Evolutionary conservation across 1,139 yeast species (phyloP), one percentile per base, ranked within the genome.

Genomic region (Hemisphaericaspora lyxosophila): DNA sequence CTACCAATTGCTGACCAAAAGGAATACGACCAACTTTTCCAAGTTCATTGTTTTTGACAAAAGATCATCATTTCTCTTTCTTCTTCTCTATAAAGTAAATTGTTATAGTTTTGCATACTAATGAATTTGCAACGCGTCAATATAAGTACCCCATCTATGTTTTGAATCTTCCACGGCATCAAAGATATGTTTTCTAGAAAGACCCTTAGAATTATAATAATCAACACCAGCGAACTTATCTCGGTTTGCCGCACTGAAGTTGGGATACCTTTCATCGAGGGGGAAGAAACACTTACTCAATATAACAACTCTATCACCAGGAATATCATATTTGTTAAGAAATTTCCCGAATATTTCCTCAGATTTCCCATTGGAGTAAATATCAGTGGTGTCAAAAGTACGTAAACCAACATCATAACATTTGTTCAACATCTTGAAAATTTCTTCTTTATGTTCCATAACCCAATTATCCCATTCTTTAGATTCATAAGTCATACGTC

Each of bases 61-160:
- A 61, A 78, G 18, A 75, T 78, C 46, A 67, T 73, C 74, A 78
- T 67, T 49, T 79, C 84, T 20, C 75, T 59, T 49, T 79, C 85
- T 38, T 79, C 84, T 50, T 78, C 83, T 17, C 85, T 64, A 53
- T 75, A 67, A 5, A 78, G 39, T 43, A 78, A 59, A 51, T 75
- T 77, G 55, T 76, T 75, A 51, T 63, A 73, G 46, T 73, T 71
- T 54, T 79, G 84, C 81, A 78, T 77, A 33, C 76, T 65, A 45
- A 78, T 62, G 48, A 79, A 79, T 55, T 76, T 73, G 78, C 16
- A 60, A 58, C n/a, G 73, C 66, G 49, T 74, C 80, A 33, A 73
- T 64, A 50, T 69, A 65, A 1, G 78, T 72, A 23, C 80, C 81
- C 41, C 78, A 59, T 51, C 82, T 67, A 42, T 60, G 59, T 15